These are phyloP conservation scores for Puya raimondii DNA, from an alignment of 176 grass and related monocot genomes.

Conservation along the genomic window DNA sequence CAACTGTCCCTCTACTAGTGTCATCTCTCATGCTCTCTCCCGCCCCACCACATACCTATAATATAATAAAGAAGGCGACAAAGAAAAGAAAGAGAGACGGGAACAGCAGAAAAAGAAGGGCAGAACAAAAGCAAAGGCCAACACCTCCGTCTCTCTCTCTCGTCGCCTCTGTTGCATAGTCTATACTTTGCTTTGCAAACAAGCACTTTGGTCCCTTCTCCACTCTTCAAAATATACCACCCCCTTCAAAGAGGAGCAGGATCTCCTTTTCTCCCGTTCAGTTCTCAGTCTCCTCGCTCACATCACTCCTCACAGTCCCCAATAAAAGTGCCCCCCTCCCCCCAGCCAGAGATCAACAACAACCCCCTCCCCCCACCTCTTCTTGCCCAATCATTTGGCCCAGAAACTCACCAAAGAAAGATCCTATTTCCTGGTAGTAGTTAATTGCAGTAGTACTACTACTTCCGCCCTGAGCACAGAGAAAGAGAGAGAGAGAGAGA, in stretches of 20 bases:
- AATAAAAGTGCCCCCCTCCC: slow-evolving; percentile 17
- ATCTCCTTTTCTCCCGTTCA: slow-evolving; percentile 1
- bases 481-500: too few species aligned
- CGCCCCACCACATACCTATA: too few species aligned
- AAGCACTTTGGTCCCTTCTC: slow-evolving; percentile 25
- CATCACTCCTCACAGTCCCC: slow-evolving; percentile 22
- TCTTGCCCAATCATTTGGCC: slow-evolving; percentile 28
- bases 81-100: too few species aligned
- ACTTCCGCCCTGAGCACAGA: background rate
- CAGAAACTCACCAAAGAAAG: slow-evolving; percentile 21
- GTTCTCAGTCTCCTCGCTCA: background rate
- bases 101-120: too few species aligned
- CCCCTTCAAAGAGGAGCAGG: slow-evolving; percentile 5
- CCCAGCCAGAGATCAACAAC: background rate
- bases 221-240: background rate
- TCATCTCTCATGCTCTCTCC: background rate
- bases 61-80: too few species aligned
- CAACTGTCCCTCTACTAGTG: slow-evolving; percentile 15
- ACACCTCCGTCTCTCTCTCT: slow-evolving; percentile 13
- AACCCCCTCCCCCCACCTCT: background rate
- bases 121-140: background rate
- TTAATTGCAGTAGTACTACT: background rate
- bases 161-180: background rate
- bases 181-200: slow-evolving; percentile 55
- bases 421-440: background rate